A percentile compares a stretch with the other conserved stretches of the same genome.
These are phyloP conservation scores for Amaranthus cruentus DNA, from an alignment of 148 eudicot species.

Conservation along the genomic window DNA sequence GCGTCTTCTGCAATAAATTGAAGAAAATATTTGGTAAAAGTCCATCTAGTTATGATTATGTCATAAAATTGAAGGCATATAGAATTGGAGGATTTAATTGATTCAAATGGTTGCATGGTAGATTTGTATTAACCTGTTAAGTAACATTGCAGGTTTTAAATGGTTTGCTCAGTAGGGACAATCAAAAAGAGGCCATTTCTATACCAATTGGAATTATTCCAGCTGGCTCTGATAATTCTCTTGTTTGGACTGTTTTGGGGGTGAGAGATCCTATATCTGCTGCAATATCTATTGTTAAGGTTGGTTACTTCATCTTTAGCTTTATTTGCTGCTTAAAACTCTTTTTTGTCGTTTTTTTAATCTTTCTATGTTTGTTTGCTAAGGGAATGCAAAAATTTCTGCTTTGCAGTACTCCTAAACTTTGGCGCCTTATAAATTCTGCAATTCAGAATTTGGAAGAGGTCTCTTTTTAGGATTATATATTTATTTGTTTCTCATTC, in stretches of 20 bases:
- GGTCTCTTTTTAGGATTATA: too few relatives aligned
- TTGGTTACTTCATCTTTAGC: slow-evolving; percentile 24
- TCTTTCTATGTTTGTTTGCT: not conserved
- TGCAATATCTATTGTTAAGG: slow-evolving; percentile 94
- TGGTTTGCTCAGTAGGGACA: slow-evolving; percentile 74
- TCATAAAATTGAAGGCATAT: slow-evolving; percentile 1
- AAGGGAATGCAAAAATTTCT: not conserved
- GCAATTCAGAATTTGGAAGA: not conserved
- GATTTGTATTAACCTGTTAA: slow-evolving; percentile 4
- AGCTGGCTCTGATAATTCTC: slow-evolving; percentile 97
- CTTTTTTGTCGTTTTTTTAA: not conserved
- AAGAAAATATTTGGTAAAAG: not conserved
- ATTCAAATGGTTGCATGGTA: not conserved
- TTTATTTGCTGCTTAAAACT: slow-evolving; percentile 2
- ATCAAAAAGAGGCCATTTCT: slow-evolving; percentile 92
- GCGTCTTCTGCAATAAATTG: not conserved
- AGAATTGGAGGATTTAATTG: not conserved
- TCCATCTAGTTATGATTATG: not conserved
- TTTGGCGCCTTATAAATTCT: not conserved
- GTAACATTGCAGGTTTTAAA: slow-evolving; percentile 68
- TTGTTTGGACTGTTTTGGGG: slow-evolving; percentile 98
- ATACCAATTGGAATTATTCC: slow-evolving; percentile 95
- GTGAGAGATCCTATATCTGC: slow-evolving; percentile 95
- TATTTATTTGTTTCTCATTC: too few relatives aligned
- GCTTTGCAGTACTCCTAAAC: too few relatives aligned